Percentiles rank a stretch among this genome's conserved stretches.
Conservation (phyloP, 108 stramenopile species). For the Skeletonema menzelii region DNA sequence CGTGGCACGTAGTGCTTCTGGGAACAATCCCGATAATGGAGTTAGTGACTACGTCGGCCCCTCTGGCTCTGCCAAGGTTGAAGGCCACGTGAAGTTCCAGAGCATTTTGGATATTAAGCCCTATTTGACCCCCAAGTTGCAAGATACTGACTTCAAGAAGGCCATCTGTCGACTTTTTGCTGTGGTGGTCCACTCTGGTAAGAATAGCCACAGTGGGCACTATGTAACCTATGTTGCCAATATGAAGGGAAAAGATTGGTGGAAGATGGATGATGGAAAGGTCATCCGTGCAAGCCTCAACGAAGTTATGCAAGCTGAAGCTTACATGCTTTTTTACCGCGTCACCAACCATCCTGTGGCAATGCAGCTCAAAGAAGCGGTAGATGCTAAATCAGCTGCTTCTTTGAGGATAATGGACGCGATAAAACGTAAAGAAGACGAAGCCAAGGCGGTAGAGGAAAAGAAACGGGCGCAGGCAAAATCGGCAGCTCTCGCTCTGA, state of each 20-base stretch:
- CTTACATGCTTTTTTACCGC: constrained; percentile 91
- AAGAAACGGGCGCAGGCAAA: constrained; percentile 8
- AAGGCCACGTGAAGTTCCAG: constrained; percentile 80
- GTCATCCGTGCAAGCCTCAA: constrained; percentile 51
- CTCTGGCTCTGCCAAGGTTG: constrained; percentile 88
- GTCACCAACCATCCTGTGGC: constrained; percentile 83
- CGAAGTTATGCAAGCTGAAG: constrained; percentile 81
- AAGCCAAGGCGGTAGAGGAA: constrained; percentile 8
- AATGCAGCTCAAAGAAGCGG: constrained; percentile 39
- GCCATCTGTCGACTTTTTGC: constrained; percentile 87
- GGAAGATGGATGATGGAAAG: constrained; percentile 91
- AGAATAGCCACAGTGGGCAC: constrained; percentile 86
- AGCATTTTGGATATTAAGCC: constrained; percentile 74
- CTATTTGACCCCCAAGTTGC: constrained; percentile 69
- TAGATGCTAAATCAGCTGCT: constrained; percentile 13
- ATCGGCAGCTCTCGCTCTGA: background rate
- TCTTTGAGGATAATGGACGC: constrained; percentile 1
- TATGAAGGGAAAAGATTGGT: constrained; percentile 83
- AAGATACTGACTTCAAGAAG: constrained; percentile 56
- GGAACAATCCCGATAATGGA: constrained; percentile 7
- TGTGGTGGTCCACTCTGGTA: constrained; percentile 86
- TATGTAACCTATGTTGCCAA: constrained; percentile 80
- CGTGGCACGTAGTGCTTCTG: constrained; percentile 21
- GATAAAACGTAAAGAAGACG: background rate
- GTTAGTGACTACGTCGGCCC: constrained; percentile 53